A percentile compares a stretch with the other conserved stretches of the same genome.
Conservation (phyloP, 306 rosid genomes). For the Begonia loranthoides region DNA sequence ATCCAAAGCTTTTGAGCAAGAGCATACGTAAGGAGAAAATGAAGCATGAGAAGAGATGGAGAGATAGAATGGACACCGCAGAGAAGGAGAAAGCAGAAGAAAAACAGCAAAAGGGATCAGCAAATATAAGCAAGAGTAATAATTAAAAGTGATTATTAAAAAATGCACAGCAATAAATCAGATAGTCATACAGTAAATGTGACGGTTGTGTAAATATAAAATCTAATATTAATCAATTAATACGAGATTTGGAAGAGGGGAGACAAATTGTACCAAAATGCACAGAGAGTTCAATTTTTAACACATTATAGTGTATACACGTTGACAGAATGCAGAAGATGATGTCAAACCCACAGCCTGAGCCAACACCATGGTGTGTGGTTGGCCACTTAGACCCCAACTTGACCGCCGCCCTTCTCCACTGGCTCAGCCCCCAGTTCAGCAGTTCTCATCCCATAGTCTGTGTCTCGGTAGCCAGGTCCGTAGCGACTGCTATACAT, state of each 20-base stretch:
- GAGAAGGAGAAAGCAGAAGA: slow-evolving; percentile 61
- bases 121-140: slow-evolving; percentile 44
- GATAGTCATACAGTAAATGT: too few relatives aligned
- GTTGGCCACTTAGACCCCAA: background rate
- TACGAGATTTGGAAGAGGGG: too few relatives aligned
- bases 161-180: too few relatives aligned
- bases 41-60: slow-evolving; percentile 68
- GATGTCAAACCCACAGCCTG: too few relatives aligned
- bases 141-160: too few relatives aligned
- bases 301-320: too few relatives aligned
- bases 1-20: slow-evolving; percentile 46
- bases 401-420: slow-evolving; percentile 29
- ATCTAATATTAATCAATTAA: too few relatives aligned
- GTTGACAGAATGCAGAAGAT: too few relatives aligned
- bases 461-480: slow-evolving; percentile 57
- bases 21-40: slow-evolving; percentile 57
- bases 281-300: slow-evolving; percentile 1
- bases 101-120: slow-evolving; percentile 62
- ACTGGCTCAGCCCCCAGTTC: slow-evolving; percentile 26
- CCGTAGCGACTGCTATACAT: slow-evolving; percentile 55
- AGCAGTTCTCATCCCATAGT: slow-evolving; percentile 23
- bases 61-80: slow-evolving; percentile 48
- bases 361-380: too few relatives aligned
- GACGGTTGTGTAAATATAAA: too few relatives aligned
- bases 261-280: background rate